Conservation (phyloP, 75 land plant genomes). For the Pinus tabuliformis region DNA sequence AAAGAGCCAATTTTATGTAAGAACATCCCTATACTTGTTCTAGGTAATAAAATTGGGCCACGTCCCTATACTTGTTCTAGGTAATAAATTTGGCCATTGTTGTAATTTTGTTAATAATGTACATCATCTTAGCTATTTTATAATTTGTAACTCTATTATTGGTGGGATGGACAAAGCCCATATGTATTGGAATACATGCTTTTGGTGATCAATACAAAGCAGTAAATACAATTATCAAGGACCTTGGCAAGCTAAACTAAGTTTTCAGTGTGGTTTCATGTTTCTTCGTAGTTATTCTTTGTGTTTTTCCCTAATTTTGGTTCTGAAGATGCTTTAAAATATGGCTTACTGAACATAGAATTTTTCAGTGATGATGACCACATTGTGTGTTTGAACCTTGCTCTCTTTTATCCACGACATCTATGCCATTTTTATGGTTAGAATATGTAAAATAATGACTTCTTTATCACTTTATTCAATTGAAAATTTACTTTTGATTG, state of each 20-base stretch:
- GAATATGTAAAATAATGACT: neutral
- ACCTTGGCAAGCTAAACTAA: no score
- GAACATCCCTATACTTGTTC: no score
- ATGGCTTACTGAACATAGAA: neutral
- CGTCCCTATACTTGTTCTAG: no score
- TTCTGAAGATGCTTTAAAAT: neutral
- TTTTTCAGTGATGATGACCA: no score
- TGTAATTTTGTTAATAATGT: neutral
- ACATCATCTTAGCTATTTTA: neutral
- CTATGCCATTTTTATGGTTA: neutral
- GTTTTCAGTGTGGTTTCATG: slow-evolving; percentile 31
- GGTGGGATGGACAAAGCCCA: slow-evolving; percentile 2
- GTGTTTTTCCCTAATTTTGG: neutral
- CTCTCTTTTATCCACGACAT: neutral
- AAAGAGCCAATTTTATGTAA: no score
- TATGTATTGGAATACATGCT: no score
- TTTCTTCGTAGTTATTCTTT: neutral
- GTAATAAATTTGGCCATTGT: no score
- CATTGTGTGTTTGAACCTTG: neutral
- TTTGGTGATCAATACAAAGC: no score
- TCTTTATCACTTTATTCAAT: neutral
- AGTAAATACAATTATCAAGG: neutral
- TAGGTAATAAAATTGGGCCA: no score
- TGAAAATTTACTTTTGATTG: slow-evolving; percentile 1
- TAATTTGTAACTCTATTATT: neutral